These are phyloP conservation scores for Apiospora pterosperma DNA, from an alignment of 2,329 filamentous ascomycete genomes.

Conservation along the genomic window DNA sequence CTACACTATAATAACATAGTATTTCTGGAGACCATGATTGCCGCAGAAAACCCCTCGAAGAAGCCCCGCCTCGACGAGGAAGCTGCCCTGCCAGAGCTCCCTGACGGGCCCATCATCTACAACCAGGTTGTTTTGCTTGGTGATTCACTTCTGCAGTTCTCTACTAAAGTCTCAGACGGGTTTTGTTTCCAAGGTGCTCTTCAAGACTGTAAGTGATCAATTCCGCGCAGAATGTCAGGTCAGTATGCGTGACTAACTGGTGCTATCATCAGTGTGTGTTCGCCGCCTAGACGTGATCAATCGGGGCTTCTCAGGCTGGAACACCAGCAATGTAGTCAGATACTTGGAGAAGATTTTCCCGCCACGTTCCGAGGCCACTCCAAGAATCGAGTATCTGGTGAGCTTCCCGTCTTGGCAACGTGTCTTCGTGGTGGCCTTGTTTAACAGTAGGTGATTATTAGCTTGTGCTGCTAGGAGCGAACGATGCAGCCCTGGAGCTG, in stretches of 20 bases:
- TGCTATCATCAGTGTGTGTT: slow-evolving; percentile 60
- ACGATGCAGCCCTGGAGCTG: slow-evolving; percentile 73
- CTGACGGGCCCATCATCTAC: slow-evolving; percentile 33
- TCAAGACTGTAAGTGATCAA: slow-evolving; percentile 55
- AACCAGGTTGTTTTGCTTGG: slow-evolving; percentile 82
- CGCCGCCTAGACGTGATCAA: slow-evolving; percentile 84
- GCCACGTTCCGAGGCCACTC: slow-evolving; percentile 51
- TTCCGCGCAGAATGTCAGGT: background rate
- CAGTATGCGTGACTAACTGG: slow-evolving; percentile 8
- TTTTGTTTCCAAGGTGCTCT: slow-evolving; percentile 74
- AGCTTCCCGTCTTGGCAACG: slow-evolving; percentile 19
- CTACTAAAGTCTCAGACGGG: slow-evolving; percentile 57
- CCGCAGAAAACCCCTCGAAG: background rate
- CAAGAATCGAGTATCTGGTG: slow-evolving; percentile 66
- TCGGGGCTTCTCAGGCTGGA: slow-evolving; percentile 84
- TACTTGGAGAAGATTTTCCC: slow-evolving; percentile 70
- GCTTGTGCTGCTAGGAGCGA: slow-evolving; percentile 83
- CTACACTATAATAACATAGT: too few species aligned
- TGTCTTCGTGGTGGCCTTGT: slow-evolving; percentile 5
- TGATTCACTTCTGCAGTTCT: slow-evolving; percentile 79
- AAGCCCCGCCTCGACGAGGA: background rate
- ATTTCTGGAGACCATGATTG: background rate
- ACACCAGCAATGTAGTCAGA: slow-evolving; percentile 68
- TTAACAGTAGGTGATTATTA: slow-evolving; percentile 27
- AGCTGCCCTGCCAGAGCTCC: background rate